Conservation (phyloP, 164 flowering plant genomes). For the Cinnamomum chago region DNA sequence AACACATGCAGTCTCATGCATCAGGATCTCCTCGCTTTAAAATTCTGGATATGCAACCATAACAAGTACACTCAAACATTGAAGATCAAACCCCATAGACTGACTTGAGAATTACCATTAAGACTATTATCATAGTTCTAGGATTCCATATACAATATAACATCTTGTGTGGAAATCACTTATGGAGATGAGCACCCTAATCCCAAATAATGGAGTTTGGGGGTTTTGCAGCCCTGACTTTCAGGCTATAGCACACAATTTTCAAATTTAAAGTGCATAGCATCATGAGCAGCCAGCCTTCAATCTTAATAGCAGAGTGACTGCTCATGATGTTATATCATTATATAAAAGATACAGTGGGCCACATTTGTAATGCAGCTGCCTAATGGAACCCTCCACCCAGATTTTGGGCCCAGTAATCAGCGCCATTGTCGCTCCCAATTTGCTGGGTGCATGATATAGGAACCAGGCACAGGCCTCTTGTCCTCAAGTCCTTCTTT, state of each 20-base stretch:
- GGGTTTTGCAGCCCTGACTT: background rate
- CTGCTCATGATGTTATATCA: conserved; percentile 90
- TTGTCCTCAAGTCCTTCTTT: conserved; percentile 68
- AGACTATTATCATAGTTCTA: background rate
- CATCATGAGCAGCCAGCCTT: conserved; percentile 93
- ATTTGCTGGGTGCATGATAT: conserved; percentile 66
- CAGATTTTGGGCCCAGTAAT: conserved; percentile 72
- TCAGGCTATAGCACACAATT: background rate
- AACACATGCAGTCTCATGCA: too few species aligned
- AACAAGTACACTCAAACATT: background rate
- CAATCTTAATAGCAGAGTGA: conserved; percentile 50
- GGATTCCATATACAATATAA: background rate
- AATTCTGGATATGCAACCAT: too few species aligned
- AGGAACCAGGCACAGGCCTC: conserved; percentile 77
- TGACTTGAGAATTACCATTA: background rate
- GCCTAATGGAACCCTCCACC: conserved; percentile 49
- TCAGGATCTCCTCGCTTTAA: too few species aligned
- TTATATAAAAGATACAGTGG: conserved; percentile 16
- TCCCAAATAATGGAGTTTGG: background rate
- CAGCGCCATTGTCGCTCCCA: conserved; percentile 80
- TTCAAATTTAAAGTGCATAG: conserved; percentile 35
- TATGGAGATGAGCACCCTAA: background rate
- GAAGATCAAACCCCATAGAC: background rate
- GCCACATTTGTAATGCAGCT: background rate
- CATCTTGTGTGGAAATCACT: background rate